Conservation (phyloP, 495 filamentous ascomycete species). For the Darksidea phi region DNA sequence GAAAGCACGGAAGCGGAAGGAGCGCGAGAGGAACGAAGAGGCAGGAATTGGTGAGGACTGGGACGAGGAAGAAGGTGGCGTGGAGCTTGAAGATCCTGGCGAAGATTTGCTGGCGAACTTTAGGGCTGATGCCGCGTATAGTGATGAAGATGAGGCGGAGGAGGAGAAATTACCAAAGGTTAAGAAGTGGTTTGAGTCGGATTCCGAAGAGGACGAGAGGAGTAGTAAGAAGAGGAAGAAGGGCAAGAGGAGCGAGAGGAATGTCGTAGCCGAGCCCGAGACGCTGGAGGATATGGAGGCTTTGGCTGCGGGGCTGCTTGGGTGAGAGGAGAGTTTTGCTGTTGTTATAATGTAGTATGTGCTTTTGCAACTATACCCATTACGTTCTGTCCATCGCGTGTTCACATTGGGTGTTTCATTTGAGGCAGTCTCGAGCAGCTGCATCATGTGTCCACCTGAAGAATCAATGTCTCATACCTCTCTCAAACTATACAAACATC, state of each 20-base stretch:
- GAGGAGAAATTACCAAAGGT: conserved; percentile 33
- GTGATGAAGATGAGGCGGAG: conserved; percentile 44
- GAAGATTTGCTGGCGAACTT: conserved; percentile 41
- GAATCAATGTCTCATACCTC: too few species aligned
- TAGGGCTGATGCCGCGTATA: conserved; percentile 45
- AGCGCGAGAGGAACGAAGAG: conserved; percentile 60
- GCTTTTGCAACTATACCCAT: too few species aligned
- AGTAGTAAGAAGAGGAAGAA: conserved; percentile 53
- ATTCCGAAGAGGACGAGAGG: conserved; percentile 24
- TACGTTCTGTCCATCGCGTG: too few species aligned
- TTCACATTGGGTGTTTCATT: too few species aligned
- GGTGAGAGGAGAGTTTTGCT: background rate
- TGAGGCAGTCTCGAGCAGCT: too few species aligned
- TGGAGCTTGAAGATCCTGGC: conserved; percentile 37
- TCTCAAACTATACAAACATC: too few species aligned
- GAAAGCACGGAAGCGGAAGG: conserved; percentile 84
- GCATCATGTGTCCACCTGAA: too few species aligned
- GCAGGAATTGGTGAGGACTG: conserved; percentile 44
- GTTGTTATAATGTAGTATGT: too few species aligned
- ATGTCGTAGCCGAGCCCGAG: conserved; percentile 65
- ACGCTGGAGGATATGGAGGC: conserved; percentile 88
- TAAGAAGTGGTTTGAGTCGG: conserved; percentile 50
- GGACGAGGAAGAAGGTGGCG: conserved; percentile 45
- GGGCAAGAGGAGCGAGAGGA: conserved; percentile 45
- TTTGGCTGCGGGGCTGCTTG: conserved; percentile 78